Evolutionary conservation across 768 basidiomycete genomes (phyloP), one percentile per base, ranked within the genome.

Genomic region (Tephrocybe sp.): DNA sequence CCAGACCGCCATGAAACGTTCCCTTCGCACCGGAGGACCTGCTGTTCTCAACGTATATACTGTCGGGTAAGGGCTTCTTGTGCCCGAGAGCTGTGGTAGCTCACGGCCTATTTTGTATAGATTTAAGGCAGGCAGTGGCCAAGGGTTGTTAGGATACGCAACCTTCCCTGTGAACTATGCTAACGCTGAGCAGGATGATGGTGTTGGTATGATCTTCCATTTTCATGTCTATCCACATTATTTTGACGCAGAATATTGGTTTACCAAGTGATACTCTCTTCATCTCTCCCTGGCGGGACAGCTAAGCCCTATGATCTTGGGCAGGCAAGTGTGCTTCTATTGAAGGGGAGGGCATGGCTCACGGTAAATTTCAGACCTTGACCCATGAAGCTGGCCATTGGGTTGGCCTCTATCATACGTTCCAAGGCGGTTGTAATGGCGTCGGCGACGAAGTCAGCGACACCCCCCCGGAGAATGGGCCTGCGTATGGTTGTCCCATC

Each of bases 351-450:
- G 17, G 17, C 24, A 18, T 32, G 11, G 33, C 33, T 52, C 15
- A 53, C 30, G 14, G 8, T 4, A 24, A 17, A 26, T 11, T 15
- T 3, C 54, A 75, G 63, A 82, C 79, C 9, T 58, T 79, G 38
- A 76, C 73, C 1, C 81, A 83, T 59, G 81, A 83, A 62, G 69
- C 69, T 36, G 78, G 80, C 3, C 80, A 82, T 63, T 83, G 80
- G 80, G 61, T 69, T 38, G 79, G 81, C 14, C 70, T 81, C 14
- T 83, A 80, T 62, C 80, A 81, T 58, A 80, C 80, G 23, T 82
- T 80, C 73, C 73, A 81, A 66, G 75, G 73, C 26, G 74, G 74
- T 10, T 76, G 71, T 65, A 46, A 53, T 11, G 58, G 57, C 55
- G 20, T 65, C 0, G 77, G 75, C 28, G 75, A 78, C 56, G 46